Conservation (phyloP, 2,329 filamentous ascomycete genomes). For the Cercospora berteroae region DNA sequence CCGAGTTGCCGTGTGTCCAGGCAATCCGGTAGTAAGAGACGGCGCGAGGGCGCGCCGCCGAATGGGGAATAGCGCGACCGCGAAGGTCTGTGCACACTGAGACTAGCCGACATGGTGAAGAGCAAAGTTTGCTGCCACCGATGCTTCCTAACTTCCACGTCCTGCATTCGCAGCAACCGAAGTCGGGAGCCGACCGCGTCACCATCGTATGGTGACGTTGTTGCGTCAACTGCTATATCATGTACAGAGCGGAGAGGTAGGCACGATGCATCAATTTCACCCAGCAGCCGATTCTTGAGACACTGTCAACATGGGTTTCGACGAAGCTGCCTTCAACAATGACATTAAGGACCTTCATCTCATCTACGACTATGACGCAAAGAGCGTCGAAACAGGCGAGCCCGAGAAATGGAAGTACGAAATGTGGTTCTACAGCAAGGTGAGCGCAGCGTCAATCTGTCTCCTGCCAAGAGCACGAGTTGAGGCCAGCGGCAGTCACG, state of each 20-base stretch:
- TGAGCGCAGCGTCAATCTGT: conserved; percentile 39
- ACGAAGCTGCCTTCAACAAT: conserved; percentile 42
- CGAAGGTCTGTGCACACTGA: too few species aligned
- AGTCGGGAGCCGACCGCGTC: conserved; percentile 1
- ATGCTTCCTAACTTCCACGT: not conserved
- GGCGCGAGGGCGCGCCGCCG: too few species aligned
- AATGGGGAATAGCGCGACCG: too few species aligned
- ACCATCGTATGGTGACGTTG: not conserved
- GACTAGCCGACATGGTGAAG: not conserved
- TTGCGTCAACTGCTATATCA: not conserved
- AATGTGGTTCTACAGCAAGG: conserved; percentile 54
- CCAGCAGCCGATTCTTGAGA: not conserved
- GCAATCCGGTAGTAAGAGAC: not conserved
- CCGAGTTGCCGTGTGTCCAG: not conserved
- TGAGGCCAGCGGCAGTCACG: conserved; percentile 33
- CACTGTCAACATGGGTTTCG: conserved; percentile 11
- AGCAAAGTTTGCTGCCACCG: conserved; percentile 1
- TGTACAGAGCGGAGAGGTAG: not conserved
- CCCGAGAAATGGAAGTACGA: conserved; percentile 62
- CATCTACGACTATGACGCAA: conserved; percentile 57
- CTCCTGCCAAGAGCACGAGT: not conserved
- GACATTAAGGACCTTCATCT: conserved; percentile 56
- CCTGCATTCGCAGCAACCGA: not conserved
- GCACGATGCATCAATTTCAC: not conserved
- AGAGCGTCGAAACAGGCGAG: conserved; percentile 45